Percentiles rank a stretch among this genome's conserved stretches.
phyloP scores from a whole-genome alignment of 2,329 filamentous ascomycete species.

The Samsoniella hepiali region DNA sequence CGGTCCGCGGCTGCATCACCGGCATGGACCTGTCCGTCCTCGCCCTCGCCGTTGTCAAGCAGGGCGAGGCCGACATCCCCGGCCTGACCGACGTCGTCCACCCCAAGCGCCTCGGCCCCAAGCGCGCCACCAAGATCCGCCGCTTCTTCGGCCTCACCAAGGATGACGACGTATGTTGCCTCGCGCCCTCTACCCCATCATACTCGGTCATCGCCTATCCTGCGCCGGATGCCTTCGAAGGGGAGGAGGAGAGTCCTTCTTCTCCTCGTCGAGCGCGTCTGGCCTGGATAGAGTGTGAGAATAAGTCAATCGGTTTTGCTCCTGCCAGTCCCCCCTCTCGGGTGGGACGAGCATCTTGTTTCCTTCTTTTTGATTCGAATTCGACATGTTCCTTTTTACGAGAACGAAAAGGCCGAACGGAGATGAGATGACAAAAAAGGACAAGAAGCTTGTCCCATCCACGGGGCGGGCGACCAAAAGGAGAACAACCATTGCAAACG shows the following conservation, averaged over 20 bases:
- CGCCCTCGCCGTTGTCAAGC: slow-evolving; percentile 94
- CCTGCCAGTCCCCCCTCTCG: neutral
- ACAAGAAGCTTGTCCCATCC: slow-evolving; percentile 18
- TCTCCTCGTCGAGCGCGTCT: neutral
- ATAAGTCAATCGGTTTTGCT: slow-evolving; percentile 26
- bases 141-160: slow-evolving; percentile 99
- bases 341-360: slow-evolving; percentile 17
- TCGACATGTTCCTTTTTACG: neutral
- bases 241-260: slow-evolving; percentile 17
- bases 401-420: neutral
- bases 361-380: slow-evolving; percentile 15
- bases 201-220: slow-evolving; percentile 69
- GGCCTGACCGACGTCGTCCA: slow-evolving; percentile 96
- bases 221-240: slow-evolving; percentile 40
- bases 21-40: slow-evolving; percentile 92
- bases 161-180: slow-evolving; percentile 97
- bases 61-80: slow-evolving; percentile 90
- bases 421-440: slow-evolving; percentile 9
- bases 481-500: neutral
- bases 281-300: slow-evolving; percentile 61
- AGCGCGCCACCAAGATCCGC: slow-evolving; percentile 99
- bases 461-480: neutral
- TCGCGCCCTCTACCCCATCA: slow-evolving; percentile 48
- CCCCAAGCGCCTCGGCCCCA: slow-evolving; percentile 98
- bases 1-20: slow-evolving; percentile 97